Base-by-base conservation (phyloP, 2,329 filamentous ascomycete genomes). In the Verticillium nonalfalfae region DNA sequence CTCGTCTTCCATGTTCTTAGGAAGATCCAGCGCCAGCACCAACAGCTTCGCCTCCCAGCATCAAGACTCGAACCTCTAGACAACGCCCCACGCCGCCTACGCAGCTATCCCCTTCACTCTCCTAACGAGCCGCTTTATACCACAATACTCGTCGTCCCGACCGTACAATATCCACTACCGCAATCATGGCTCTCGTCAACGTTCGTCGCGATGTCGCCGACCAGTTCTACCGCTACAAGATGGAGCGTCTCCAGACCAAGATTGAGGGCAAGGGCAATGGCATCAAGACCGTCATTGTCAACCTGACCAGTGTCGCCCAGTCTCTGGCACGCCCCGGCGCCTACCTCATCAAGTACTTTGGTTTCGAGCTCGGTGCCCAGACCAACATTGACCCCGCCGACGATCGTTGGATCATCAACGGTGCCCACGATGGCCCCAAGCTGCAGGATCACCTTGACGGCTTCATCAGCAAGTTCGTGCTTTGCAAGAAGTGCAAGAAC, bases 141-240 rank as follows among this genome's bases (percentile, higher is more conserved):
- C n/a, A n/a, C n/a, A 52, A 21, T 52, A 52, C 52, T 52, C 39
- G 59, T 65, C 59, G 56, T 57, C 38, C 14, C 31, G 54, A 64
- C 33, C 50, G 57, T 52, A 11, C 45, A 11, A 52, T 11, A 52
- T 18, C 18, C 64, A 76, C 76, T 61, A 82, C 76, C 79, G 81
- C 77, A 86, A 93, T 72, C 79, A 98, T 98, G 95, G 89, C 91
- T 85, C 93, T 91, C 82, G 85, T 99, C 87, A 99, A 99, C 81
- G 93, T 98, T 80, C 93, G 93, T 79, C 92, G 91, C 80, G 94
- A 98, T 90, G 90, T 97, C 82, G 90, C 89, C 84, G 95, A 99
- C 82, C 90, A 90, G 81, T 99, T 97, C 88, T 99, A 99, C 83
- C 95, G 95, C 78, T 99, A 99, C 89, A 99, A 99, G 88, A 99